phyloP scores from a whole-genome alignment of 2,329 filamentous ascomycete genomes.

The Ascocoryne sarcoides region DNA sequence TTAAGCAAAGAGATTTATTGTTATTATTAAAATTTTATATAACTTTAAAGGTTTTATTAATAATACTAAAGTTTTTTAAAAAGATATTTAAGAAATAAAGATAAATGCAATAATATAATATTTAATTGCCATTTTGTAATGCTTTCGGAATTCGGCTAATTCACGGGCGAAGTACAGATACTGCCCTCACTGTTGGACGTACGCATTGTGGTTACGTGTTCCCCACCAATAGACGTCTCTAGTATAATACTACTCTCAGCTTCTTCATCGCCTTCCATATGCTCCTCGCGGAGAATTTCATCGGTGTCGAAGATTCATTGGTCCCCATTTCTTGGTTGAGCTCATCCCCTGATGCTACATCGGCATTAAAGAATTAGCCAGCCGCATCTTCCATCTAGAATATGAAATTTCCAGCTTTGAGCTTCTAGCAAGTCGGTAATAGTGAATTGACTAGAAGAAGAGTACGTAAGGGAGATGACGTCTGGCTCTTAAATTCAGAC shows the following conservation, averaged over 20 bases:
- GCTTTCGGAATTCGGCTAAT: too few relatives aligned
- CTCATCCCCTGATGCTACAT: neutral
- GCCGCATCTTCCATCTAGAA: neutral
- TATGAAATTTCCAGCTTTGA: too few relatives aligned
- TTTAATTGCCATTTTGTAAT: too few relatives aligned
- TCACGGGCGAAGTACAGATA: too few relatives aligned
- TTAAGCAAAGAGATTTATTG: too few relatives aligned
- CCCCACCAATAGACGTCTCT: neutral
- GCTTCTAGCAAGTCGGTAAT: neutral
- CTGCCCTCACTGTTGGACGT: too few relatives aligned
- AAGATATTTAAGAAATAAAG: too few relatives aligned
- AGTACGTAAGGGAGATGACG: neutral
- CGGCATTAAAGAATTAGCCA: neutral
- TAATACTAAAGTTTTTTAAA: too few relatives aligned
- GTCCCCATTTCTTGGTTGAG: neutral
- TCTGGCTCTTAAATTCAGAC: neutral
- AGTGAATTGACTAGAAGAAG: neutral
- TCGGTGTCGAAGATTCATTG: neutral
- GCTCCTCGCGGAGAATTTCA: neutral
- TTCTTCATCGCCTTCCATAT: neutral
- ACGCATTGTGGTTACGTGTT: neutral
- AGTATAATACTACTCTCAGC: too few relatives aligned
- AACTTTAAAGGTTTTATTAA: too few relatives aligned
- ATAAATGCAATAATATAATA: too few relatives aligned
- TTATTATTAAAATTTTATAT: too few relatives aligned